Base-by-base conservation (phyloP, 768 basidiomycete genomes). In the Termitomyces sp. region DNA sequence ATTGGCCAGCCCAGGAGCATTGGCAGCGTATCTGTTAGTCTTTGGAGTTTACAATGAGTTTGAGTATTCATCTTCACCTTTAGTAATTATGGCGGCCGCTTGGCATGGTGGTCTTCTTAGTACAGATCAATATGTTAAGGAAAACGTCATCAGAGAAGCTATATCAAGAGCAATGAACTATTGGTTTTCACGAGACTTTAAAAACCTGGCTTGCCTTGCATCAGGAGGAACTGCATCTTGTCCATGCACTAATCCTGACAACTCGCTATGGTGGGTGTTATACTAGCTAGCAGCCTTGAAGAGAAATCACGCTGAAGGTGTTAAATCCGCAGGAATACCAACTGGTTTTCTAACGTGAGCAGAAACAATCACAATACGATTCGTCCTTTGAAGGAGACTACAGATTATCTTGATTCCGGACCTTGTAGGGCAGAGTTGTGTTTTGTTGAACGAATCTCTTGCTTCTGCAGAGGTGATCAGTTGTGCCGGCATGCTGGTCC, bases 1-100 rank as follows among this genome's bases (percentile, higher is more conserved):
- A 85, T 62, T 88, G 87, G 87, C 86, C 85, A 5, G 86, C 86
- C 14, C 74, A 82, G 66, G 66, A 60, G 1, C 85, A 88, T 61
- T 86, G 83, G 82, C 67, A 68, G 43, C 76, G 81, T 36, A 74
- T 82, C 46, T 64, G 83, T 83, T 60, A 56, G 75, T 67, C 27
- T 6, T 24, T 47, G 3, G 50, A 24, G 59, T 27, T 39, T 48
- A 50, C 4, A 14, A n/a, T 49, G 9, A 22, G 5, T 22, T 14
- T 36, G 5, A n/a, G 14, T 2, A 29, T 8, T 27, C 26, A 52
- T n/a, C n/a, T 41, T 20, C 9, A 9, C 18, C 51, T 49, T 39
- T 51, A 85, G 83, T 76, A 7, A 73, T 76, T 3, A 79, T 86
- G 79, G 72, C 83, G 6, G 79, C 76, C 8, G 80, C 81, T 7